Evolutionary conservation across 805 yeast species (phyloP).

Genomic region (Brettanomyces custersianus): DNA sequence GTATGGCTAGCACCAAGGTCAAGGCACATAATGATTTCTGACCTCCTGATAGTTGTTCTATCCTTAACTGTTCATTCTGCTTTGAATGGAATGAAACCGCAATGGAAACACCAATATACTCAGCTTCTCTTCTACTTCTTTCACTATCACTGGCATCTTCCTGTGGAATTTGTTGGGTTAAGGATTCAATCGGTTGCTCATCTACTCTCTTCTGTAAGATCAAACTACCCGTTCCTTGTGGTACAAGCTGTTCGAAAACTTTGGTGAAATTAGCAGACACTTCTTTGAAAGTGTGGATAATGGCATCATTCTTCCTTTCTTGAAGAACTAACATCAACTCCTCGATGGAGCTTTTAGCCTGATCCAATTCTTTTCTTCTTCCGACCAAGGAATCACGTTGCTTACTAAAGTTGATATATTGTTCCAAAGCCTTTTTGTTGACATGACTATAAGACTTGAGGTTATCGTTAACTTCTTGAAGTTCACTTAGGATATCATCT

Average conservation of each 20-base stretch:
- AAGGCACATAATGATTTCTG: constrained; percentile 96
- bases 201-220: constrained; percentile 49
- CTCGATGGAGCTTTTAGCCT: constrained; percentile 65
- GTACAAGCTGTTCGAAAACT: constrained; percentile 75
- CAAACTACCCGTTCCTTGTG: constrained; percentile 69
- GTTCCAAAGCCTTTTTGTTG: constrained; percentile 85
- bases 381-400: constrained; percentile 59
- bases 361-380: constrained; percentile 61
- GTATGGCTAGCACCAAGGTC: constrained; percentile 87
- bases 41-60: constrained; percentile 93
- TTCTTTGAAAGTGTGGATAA: constrained; percentile 64
- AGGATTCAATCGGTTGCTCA: constrained; percentile 8
- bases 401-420: constrained; percentile 59
- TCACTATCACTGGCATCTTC: constrained; percentile 14
- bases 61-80: constrained; percentile 73
- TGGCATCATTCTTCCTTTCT: constrained; percentile 74
- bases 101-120: constrained; percentile 72
- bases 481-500: constrained; percentile 40
- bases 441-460: constrained; percentile 65
- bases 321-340: constrained; percentile 61
- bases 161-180: constrained; percentile 14
- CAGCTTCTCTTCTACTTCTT: constrained; percentile 11
- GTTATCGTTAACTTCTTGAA: constrained; percentile 47
- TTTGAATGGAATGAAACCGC: constrained; percentile 84
- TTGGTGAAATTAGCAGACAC: constrained; percentile 67